These are phyloP conservation scores for Triticum monococcum DNA, from an alignment of 176 grass and related monocot species.

Conservation along the genomic window DNA sequence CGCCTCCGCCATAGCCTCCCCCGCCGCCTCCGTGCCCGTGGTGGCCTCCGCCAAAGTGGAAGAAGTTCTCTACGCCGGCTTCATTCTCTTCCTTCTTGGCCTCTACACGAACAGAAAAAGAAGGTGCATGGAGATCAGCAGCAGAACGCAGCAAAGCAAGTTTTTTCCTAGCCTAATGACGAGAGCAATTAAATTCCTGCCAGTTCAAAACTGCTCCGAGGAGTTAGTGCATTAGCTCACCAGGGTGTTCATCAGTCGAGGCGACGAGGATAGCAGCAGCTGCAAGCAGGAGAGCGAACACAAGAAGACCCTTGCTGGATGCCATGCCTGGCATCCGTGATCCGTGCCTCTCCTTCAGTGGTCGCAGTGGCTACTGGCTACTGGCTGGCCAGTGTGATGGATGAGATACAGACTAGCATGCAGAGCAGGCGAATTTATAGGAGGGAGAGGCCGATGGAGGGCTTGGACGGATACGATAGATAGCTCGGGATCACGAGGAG, in stretches of 20 bases:
- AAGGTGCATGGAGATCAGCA: not conserved
- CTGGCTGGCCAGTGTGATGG: not conserved
- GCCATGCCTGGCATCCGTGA: slow-evolving; percentile 34
- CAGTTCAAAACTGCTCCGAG: not conserved
- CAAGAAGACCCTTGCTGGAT: slow-evolving; percentile 18
- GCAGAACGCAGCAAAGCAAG: not conserved
- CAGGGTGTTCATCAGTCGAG: slow-evolving; percentile 20
- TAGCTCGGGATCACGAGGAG: no score
- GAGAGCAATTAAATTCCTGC: not conserved
- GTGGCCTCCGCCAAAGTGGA: not conserved
- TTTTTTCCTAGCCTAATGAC: slow-evolving; percentile 3
- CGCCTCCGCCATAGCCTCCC: not conserved
- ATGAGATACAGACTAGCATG: not conserved
- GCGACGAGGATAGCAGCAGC: slow-evolving; percentile 30
- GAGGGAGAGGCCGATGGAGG: not conserved
- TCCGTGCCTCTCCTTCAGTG: not conserved
- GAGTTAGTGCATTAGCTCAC: not conserved
- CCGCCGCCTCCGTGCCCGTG: not conserved
- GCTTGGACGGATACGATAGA: not conserved
- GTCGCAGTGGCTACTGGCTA: not conserved
- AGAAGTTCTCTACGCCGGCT: slow-evolving; percentile 18
- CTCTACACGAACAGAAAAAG: not conserved
- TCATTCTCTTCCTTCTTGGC: not conserved
- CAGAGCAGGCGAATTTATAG: not conserved
- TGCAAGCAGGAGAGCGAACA: not conserved